Conservation (phyloP, 148 eudicot genomes). For the Rhododendron kiyosumense region DNA sequence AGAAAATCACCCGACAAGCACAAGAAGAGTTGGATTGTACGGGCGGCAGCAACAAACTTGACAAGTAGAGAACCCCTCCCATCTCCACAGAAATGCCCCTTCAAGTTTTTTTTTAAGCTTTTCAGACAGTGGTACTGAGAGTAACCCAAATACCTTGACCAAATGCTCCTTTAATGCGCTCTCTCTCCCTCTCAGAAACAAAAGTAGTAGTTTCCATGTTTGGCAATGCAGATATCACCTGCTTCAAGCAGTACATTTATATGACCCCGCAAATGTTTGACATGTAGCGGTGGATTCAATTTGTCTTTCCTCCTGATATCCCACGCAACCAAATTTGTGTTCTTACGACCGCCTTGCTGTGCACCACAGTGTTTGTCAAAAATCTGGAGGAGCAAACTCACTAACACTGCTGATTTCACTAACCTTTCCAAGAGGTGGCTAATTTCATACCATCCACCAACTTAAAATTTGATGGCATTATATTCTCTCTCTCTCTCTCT, state of each 20-base stretch:
- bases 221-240: slow-evolving; percentile 31
- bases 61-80: slow-evolving; percentile 37
- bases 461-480: too few relatives aligned
- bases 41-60: slow-evolving; percentile 42
- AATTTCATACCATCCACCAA: too few relatives aligned
- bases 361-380: neutral
- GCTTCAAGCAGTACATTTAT: slow-evolving; percentile 18
- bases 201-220: slow-evolving; percentile 33
- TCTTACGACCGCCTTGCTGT: neutral
- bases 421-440: neutral
- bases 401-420: neutral
- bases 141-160: slow-evolving; percentile 43
- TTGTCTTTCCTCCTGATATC: neutral
- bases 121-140: slow-evolving; percentile 42
- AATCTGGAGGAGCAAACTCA: neutral
- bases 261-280: neutral
- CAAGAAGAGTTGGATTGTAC: slow-evolving; percentile 17
- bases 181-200: slow-evolving; percentile 43
- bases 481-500: too few relatives aligned
- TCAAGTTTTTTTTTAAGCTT: slow-evolving; percentile 39
- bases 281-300: neutral
- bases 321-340: neutral
- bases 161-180: slow-evolving; percentile 22
- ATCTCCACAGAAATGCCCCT: slow-evolving; percentile 46
- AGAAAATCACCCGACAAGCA: neutral